Evolutionary conservation across 2,329 filamentous ascomycete species (phyloP), one percentile per base, ranked within the genome.

Genomic region (Penicillium polonicum): DNA sequence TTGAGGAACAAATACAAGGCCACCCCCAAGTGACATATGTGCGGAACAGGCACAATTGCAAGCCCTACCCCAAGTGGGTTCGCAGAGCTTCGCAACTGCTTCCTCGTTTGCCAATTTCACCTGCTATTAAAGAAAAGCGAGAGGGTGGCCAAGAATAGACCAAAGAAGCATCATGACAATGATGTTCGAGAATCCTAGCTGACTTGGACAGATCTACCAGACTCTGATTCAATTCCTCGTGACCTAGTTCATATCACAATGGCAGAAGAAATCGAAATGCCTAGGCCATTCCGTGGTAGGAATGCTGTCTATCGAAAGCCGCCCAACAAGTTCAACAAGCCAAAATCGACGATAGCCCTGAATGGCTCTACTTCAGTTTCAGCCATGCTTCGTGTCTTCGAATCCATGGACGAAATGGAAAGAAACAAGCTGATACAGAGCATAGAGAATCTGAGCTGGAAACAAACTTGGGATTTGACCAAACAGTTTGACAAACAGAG

Each of bases 401-500:
- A 43, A 25, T 41, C 29, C 17, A 36, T 52, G 41, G 17, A 25
- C 3, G 39, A 52, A 23, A 35, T 5, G 7, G 50, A 27, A 19
- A 27, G 41, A 12, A 27, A 52, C 21, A 46, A 25, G 17, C 9
- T 43, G 31, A 52, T 56, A 6, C 46, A 51, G n/a, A 38, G 33
- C 23, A 35, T 56, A 6, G 53, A 43, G 2, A n/a, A 56, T 43
- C 31, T 51, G n/a, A 44, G 39, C 12, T 56, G 36, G 39, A 5
- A 21, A n/a, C 13, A 56, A 31, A 44, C 39, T 17, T 29, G 42
- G 23, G 53, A 51, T 15, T 38, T 52, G 35, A 36, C 29, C 13
- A 42, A 51, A 41, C 53, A 55, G 21, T 29, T 53, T 12, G 42
- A 41, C 19, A 39, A 48, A 39, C 17, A 35, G 12, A 56, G 39